Base-by-base conservation (phyloP, 2,329 filamentous ascomycete genomes). In the Anisogramma anomala region DNA sequence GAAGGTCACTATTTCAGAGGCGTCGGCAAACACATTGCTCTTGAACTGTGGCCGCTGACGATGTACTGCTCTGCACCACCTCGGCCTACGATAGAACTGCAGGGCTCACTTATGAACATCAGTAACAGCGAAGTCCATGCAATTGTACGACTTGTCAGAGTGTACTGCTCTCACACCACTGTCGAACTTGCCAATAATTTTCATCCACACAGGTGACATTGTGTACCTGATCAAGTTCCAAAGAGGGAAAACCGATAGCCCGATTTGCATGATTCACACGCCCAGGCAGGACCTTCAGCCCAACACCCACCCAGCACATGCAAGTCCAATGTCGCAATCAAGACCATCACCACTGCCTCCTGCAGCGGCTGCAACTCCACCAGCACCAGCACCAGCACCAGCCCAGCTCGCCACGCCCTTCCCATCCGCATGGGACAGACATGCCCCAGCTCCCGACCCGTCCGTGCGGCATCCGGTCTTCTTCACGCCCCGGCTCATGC, bases 391-490 rank as follows among this genome's bases (percentile, higher is more conserved):
- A 41, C 63, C 57, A 1, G 49, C 52, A 13, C 27, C 48, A 43
- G 17, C 49, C 39, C 39, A 46, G 1, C 37, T 39, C 17, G 39
- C 47, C 15, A 36, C 36, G 18, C 49, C 45, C 0, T 42, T 54
- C 39, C 52, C 56, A 43, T 43, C 48, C 6, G 47, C 51, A 15
- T 53, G 52, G 54, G 50, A 54, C 32, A 51, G 52, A 17, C 54
- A 57, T 41, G 43, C 39, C 15, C 47, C 30, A 5, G 25, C 53
- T 4, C 72, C 70, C 53, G 69, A 82, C 55, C 64, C 74, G 8
- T 74, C 82, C 1, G 67, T 66, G 28, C 64, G 74, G 19, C 83
- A 88, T 50, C 83, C 83, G 0, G 82, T 85, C 1, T 88, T 88
- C 61, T 86, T 87, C 62, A 82, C 81, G 0, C 65, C 74, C 22